phyloP scores from a whole-genome alignment of 1,284 basidiomycete species.

The Puccinia coronata region DNA sequence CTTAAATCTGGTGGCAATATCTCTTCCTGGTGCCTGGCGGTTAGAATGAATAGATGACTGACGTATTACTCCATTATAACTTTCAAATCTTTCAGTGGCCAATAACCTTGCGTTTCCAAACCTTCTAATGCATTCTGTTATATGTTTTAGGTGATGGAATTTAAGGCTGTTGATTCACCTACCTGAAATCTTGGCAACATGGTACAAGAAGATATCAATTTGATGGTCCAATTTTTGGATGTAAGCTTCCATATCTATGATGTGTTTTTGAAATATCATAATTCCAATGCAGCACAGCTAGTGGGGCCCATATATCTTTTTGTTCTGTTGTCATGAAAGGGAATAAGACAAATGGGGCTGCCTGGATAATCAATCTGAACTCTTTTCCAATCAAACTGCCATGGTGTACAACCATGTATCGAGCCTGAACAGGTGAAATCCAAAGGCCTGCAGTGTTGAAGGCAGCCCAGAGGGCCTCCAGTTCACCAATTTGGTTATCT shows the following conservation, averaged over 20 bases:
- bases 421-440: slow-evolving; percentile 53
- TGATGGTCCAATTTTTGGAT: slow-evolving; percentile 42
- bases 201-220: background rate
- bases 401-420: slow-evolving; percentile 57
- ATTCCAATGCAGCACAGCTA: slow-evolving; percentile 56
- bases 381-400: slow-evolving; percentile 59
- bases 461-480: background rate
- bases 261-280: slow-evolving; percentile 53
- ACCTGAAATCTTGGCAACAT: background rate
- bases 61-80: slow-evolving; percentile 1
- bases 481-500: background rate
- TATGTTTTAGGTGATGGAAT: slow-evolving; percentile 55
- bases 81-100: slow-evolving; percentile 31
- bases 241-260: slow-evolving; percentile 58
- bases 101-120: slow-evolving; percentile 4
- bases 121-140: slow-evolving; percentile 51
- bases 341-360: slow-evolving; percentile 60
- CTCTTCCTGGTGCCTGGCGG: background rate
- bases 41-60: slow-evolving; percentile 10
- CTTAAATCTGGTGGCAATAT: background rate
- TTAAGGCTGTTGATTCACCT: slow-evolving; percentile 62
- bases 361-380: slow-evolving; percentile 59
- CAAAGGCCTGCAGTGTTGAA: slow-evolving; percentile 56
- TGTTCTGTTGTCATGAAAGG: slow-evolving; percentile 54
- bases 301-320: slow-evolving; percentile 57